Percentiles rank a stretch among this genome's conserved stretches.
Evolutionary conservation across 2,329 filamentous ascomycete genomes (phyloP).

Genomic region (Epichloe brachyelytri): DNA sequence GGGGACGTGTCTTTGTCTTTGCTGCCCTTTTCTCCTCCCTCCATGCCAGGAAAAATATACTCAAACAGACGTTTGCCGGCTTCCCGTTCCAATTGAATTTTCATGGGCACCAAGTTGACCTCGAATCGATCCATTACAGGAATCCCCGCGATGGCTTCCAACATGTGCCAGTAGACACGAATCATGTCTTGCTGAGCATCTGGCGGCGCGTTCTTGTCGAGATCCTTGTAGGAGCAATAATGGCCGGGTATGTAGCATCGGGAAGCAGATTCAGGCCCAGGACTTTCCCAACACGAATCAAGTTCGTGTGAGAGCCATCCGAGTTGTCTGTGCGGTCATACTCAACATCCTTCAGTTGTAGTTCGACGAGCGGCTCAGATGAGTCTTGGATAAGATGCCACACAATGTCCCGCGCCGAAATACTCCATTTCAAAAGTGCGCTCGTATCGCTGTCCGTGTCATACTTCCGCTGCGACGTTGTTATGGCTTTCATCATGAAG

Average conservation of each 20-base stretch:
- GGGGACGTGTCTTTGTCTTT: conserved; percentile 50
- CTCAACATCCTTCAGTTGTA: conserved; percentile 80
- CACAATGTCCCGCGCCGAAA: conserved; percentile 88
- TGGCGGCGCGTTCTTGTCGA: conserved; percentile 34
- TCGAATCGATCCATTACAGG: conserved; percentile 96
- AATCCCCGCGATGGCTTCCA: conserved; percentile 95
- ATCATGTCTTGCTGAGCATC: conserved; percentile 61
- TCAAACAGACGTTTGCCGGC: conserved; percentile 89
- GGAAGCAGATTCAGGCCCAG: conserved; percentile 81
- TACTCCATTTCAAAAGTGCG: conserved; percentile 79
- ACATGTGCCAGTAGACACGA: conserved; percentile 92
- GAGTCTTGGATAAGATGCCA: conserved; percentile 90
- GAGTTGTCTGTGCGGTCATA: conserved; percentile 95
- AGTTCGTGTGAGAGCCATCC: conserved; percentile 91
- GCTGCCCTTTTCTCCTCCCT: conserved; percentile 38
- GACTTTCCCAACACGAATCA: conserved; percentile 77
- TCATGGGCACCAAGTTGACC: conserved; percentile 83
- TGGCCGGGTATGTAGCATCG: conserved; percentile 87
- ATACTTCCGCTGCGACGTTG: conserved; percentile 79
- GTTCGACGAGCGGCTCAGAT: conserved; percentile 78
- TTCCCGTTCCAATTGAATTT: conserved; percentile 85
- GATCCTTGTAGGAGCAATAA: conserved; percentile 78
- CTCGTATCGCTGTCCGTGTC: conserved; percentile 60
- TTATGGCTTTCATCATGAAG: conserved; percentile 99
- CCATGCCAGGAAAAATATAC: conserved; percentile 87